These are phyloP conservation scores for Bauhinia variegata DNA, from an alignment of 306 rosid genomes.

Conservation along the genomic window DNA sequence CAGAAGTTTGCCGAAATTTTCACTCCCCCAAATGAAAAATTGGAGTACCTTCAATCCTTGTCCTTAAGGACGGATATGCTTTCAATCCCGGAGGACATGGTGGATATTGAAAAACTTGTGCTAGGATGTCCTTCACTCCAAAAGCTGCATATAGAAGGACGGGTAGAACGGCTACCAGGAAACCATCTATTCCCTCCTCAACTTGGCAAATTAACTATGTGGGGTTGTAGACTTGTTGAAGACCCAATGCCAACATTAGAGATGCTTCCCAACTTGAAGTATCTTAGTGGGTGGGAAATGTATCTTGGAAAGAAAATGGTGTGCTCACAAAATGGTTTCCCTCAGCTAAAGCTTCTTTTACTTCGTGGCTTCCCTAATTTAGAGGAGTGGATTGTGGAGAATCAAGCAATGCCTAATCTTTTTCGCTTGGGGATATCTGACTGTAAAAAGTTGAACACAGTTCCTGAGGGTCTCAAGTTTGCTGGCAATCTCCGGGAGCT, in stretches of 20 bases:
- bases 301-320: constrained; percentile 43
- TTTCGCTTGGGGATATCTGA: constrained; percentile 29
- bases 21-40: constrained; percentile 22
- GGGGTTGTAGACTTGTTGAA: constrained; percentile 39
- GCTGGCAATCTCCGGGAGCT: constrained; percentile 40
- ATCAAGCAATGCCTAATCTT: constrained; percentile 45
- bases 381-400: constrained; percentile 55
- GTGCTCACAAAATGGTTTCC: constrained; percentile 51
- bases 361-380: constrained; percentile 35
- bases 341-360: constrained; percentile 41
- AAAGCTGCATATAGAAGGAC: constrained; percentile 41
- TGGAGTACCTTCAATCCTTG: constrained; percentile 48
- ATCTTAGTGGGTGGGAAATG: constrained; percentile 44
- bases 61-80: constrained; percentile 37
- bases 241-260: constrained; percentile 50
- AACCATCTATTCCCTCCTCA: constrained; percentile 14
- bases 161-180: constrained; percentile 28
- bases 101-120: constrained; percentile 39
- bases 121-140: constrained; percentile 52
- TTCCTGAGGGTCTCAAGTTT: constrained; percentile 57
- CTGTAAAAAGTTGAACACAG: constrained; percentile 32
- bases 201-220: constrained; percentile 47
- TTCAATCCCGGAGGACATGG: constrained; percentile 41
- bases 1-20: constrained; percentile 39
- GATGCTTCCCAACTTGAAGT: constrained; percentile 50